Base-by-base conservation (phyloP, 306 rosid genomes). In the Sphenostylis stenocarpa region DNA sequence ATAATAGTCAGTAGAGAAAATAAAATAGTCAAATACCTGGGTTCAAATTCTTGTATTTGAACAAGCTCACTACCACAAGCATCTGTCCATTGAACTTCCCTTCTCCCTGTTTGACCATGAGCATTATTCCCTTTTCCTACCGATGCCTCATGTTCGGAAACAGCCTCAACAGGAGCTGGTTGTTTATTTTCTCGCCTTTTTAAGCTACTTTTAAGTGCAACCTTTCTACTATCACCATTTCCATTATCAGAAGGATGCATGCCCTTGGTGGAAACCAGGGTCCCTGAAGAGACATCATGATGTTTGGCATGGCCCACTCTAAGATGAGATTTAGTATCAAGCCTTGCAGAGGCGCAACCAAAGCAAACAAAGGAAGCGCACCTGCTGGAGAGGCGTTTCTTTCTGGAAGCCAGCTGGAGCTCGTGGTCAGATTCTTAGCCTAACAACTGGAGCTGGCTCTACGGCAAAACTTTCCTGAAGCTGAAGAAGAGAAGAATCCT, bases 11-110 rank as follows among this genome's bases (percentile, higher is more conserved):
- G 44, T 24, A 48, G 43, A 41, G 17, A 70, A 61, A 41, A 15
- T 29, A 67, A 36, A 72, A 68, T 9, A 28, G 39, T 55, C 36
- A 73, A 34, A 82, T 80, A 93, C 96, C 98, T 89, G 83, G 93
- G 91, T 79, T 93, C 94, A 80, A 87, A 93, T 81, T 93, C 96
- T 74, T 69, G 88, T 76, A 93, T 82, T 74, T 87, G 85, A 77
- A 80, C 86, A 44, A 93, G 96, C 78, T 93, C 94, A 44, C 83
- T 82, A 51, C 98, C 96, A 53, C 91, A 89, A 67, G 80, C 73
- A 86, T 93, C 98, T 9, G 91, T 90, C 98, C 98, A 93, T 84
- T 86, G 98, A 47, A 90, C 92, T 78, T 89, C 90, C 80, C 96
- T 89, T 68, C 70, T 73, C 81, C 87, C 93, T 8, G 67, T 75